Percentiles rank a stretch among this genome's conserved stretches.
phyloP scores from a whole-genome alignment of 225 moss, liverwort and hornwort species.

The Marchantia polymorpha region DNA sequence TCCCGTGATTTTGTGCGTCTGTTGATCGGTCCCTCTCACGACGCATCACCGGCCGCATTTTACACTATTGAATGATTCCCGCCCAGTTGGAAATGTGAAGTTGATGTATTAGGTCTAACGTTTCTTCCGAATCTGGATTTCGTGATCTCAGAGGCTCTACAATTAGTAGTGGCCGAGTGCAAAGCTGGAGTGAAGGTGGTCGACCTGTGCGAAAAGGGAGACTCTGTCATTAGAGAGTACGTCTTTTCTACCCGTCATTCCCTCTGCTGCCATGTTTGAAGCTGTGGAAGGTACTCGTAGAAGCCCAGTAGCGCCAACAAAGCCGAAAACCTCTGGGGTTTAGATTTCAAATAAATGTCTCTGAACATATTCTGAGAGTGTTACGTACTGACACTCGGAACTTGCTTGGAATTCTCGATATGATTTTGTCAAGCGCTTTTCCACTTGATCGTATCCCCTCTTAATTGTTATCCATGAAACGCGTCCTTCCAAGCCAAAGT shows the following conservation, averaged over 20 bases:
- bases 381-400: neutral
- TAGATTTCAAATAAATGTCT: neutral
- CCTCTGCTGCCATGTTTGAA: neutral
- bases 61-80: too few relatives aligned
- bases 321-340: neutral
- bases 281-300: neutral
- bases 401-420: neutral
- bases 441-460: too few relatives aligned
- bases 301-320: neutral
- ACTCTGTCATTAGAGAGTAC: conserved; percentile 86
- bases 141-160: conserved; percentile 74
- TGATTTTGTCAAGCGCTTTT: too few relatives aligned
- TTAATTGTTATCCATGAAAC: too few relatives aligned
- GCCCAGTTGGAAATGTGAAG: neutral
- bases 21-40: neutral
- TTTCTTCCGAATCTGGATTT: conserved; percentile 5
- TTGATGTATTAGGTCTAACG: conserved; percentile 5
- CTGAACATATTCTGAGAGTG: neutral
- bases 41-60: neutral
- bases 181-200: conserved; percentile 88
- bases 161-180: conserved; percentile 77
- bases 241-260: conserved; percentile 3
- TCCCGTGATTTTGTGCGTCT: neutral
- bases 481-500: too few relatives aligned
- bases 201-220: conserved; percentile 93